phyloP scores from a whole-genome alignment of 78 protist species.

The Ministeria vibrans region DNA sequence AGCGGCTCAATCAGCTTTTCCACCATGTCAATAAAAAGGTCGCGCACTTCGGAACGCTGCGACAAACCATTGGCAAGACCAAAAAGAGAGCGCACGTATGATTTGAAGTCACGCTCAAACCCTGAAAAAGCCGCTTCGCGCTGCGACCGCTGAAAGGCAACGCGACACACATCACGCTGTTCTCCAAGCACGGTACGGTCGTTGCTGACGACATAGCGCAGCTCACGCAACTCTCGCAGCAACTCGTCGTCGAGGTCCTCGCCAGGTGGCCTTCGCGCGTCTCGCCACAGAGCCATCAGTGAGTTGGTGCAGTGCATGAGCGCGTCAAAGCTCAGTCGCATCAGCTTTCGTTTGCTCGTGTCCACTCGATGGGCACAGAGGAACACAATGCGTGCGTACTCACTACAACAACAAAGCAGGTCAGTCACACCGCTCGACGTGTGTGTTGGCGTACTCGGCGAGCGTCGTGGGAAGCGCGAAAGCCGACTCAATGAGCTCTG shows the following conservation, averaged over 20 bases:
- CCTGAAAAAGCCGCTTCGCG: neutral
- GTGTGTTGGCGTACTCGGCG: neutral
- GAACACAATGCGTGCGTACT: neutral
- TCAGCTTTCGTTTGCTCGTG: neutral
- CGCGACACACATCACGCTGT: neutral
- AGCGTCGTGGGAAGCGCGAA: neutral
- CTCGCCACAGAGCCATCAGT: neutral
- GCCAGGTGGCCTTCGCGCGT: neutral
- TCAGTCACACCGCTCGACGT: neutral
- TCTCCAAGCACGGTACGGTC: neutral
- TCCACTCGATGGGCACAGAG: neutral
- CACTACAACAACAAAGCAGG: neutral
- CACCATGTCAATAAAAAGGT: neutral
- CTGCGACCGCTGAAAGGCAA: neutral
- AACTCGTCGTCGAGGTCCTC: neutral
- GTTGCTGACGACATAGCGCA: neutral
- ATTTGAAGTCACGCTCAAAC: neutral
- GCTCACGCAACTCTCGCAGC: neutral
- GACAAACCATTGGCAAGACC: neutral
- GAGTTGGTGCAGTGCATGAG: neutral
- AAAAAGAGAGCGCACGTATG: neutral
- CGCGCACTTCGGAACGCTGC: neutral
- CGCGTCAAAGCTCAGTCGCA: neutral
- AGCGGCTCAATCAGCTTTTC: neutral
- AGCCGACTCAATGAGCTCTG: neutral